A percentile compares a stretch with the other conserved stretches of the same genome.
These are phyloP conservation scores for Amanita rimosa DNA, from an alignment of 768 basidiomycete species.

Conservation along the genomic window DNA sequence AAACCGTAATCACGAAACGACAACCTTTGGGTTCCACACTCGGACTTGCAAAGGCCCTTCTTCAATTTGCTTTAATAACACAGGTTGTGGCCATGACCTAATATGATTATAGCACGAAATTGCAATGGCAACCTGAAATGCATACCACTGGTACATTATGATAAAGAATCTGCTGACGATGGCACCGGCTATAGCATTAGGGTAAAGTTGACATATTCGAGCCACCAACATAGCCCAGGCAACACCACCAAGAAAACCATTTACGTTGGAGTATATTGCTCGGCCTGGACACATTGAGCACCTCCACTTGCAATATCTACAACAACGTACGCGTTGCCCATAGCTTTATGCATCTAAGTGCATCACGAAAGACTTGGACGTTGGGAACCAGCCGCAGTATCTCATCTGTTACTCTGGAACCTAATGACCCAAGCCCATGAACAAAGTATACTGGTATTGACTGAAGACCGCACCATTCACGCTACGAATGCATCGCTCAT, in stretches of 20 bases:
- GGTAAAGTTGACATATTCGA: constrained; percentile 97
- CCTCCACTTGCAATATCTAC: background rate
- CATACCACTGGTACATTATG: constrained; percentile 95
- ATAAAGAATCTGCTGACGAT: constrained; percentile 98
- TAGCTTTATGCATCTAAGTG: constrained; percentile 90
- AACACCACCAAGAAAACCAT: constrained; percentile 95
- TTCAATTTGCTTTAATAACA: constrained; percentile 94
- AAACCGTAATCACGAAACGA: background rate
- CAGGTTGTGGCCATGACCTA: constrained; percentile 98
- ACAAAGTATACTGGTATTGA: background rate
- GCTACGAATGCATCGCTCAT: constrained; percentile 92
- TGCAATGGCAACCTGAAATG: constrained; percentile 4
- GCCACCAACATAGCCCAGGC: constrained; percentile 99
- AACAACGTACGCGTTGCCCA: constrained; percentile 82
- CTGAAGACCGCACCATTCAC: constrained; percentile 53
- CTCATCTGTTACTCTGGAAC: constrained; percentile 92
- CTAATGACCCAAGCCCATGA: constrained; percentile 26
- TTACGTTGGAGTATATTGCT: constrained; percentile 97
- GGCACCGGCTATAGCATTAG: constrained; percentile 86
- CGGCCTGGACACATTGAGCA: constrained; percentile 40
- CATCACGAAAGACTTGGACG: constrained; percentile 88
- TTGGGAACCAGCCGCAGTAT: constrained; percentile 92
- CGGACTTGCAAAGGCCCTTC: constrained; percentile 87
- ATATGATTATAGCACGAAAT: constrained; percentile 6
- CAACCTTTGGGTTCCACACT: constrained; percentile 96